Evolutionary conservation across 1,284 basidiomycete species (phyloP), one percentile per base, ranked within the genome.

Genomic region (Ceratobasidium sp.): DNA sequence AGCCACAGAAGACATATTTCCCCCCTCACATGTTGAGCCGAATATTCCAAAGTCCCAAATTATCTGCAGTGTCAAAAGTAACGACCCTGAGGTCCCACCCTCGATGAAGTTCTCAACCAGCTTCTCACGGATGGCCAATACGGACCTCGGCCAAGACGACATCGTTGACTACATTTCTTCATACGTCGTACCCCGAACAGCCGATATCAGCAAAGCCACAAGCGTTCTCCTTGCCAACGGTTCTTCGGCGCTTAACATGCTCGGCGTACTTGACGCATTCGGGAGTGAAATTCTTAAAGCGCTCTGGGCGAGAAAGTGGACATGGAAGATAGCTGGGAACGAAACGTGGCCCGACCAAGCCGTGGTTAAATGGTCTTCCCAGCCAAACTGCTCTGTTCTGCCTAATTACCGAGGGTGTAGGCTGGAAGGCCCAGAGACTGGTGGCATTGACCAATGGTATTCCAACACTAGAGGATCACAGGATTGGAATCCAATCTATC

Each of bases 91-190:
- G 11, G 63, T 36, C 5, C 71, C 71, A 27, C 57, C 59, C 0
- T 29, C 47, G 27, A 24, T 73, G 14, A 73, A 73, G 27, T 57
- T 73, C 36, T 73, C 71, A 17, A 73, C 71, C n/a, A 73, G 48
- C 9, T 73, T 73, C 36, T 73, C 71, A 17, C 50, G 71, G 31
- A 73, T 73, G 71, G 71, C 71, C 48, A 73, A 73, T n/a, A 73
- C 71, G 9, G 71, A 73, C 31, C 60, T 73, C 24, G 71, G 71
- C 17, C 41, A 47, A 44, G 71, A 73, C 51, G 71, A 73, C 41
- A 54, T 73, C 19, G 27, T 73, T n/a, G 60, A 73, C 24, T 73
- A 73, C n/a, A 73, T 73, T 11, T 73, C 71, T 7, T 73, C 71
- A 19, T 73, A 73, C 41, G 57, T 60, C 33, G 59, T 73, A 15